These are phyloP conservation scores for Nakazawaea wickerhamii DNA, from an alignment of 805 yeast genomes.

Conservation along the genomic window DNA sequence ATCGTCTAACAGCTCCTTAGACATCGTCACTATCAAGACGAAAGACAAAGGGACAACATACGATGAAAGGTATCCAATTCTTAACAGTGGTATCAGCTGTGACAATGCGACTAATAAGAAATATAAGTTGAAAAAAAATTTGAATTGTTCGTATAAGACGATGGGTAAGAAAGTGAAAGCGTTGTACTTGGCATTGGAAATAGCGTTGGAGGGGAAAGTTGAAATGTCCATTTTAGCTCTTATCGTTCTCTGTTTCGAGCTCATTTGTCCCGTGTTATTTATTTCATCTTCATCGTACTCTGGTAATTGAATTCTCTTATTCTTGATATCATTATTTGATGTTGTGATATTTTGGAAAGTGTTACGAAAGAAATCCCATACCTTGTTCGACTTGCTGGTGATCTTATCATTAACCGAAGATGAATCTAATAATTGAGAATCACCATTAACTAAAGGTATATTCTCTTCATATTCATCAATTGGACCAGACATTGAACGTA, in stretches of 20 bases:
- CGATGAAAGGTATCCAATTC: slow-evolving; percentile 91
- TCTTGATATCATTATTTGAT: slow-evolving; percentile 15
- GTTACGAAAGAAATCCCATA: slow-evolving; percentile 1
- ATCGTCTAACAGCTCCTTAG: slow-evolving; percentile 94
- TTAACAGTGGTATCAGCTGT: slow-evolving; percentile 80
- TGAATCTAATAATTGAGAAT: slow-evolving; percentile 1
- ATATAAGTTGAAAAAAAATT: slow-evolving; percentile 91
- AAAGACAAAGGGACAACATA: slow-evolving; percentile 93
- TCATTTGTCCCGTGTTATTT: slow-evolving; percentile 1
- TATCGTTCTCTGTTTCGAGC: slow-evolving; percentile 30
- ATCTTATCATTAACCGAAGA: slow-evolving; percentile 3
- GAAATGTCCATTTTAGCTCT: slow-evolving; percentile 31
- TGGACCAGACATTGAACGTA: slow-evolving; percentile 24
- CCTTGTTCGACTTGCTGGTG: not conserved
- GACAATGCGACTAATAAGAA: slow-evolving; percentile 91
- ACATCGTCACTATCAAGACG: slow-evolving; percentile 88
- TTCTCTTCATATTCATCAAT: slow-evolving; percentile 18
- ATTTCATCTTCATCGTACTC: slow-evolving; percentile 17
- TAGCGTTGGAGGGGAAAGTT: slow-evolving; percentile 60
- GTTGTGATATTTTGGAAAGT: slow-evolving; percentile 13
- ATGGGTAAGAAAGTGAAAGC: slow-evolving; percentile 84
- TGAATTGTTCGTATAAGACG: slow-evolving; percentile 90
- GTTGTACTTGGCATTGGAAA: slow-evolving; percentile 92
- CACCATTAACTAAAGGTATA: slow-evolving; percentile 21
- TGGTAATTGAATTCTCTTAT: slow-evolving; percentile 23